phyloP scores from a whole-genome alignment of 176 grass and related monocot species.

The Elaeis guineensis region DNA sequence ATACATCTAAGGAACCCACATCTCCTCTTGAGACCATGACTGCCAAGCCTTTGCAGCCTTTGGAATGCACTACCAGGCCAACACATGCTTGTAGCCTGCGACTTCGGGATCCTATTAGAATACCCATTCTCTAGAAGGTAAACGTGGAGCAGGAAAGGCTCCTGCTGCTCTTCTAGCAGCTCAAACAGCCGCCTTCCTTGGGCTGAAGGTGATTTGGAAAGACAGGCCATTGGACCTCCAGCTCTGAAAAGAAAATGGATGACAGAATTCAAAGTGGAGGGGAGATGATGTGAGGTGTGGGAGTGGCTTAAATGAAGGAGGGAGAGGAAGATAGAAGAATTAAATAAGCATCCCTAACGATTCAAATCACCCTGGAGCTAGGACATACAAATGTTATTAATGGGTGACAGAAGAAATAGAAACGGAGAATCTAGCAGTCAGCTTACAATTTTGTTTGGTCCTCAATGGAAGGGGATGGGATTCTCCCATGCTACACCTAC shows the following conservation, averaged over 20 bases:
- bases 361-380: too few relatives aligned
- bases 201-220: slow-evolving; percentile 27
- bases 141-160: slow-evolving; percentile 66
- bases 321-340: slow-evolving; percentile 1
- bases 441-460: not conserved
- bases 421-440: slow-evolving; percentile 2
- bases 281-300: not conserved
- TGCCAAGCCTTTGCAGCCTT: slow-evolving; percentile 34
- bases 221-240: slow-evolving; percentile 26
- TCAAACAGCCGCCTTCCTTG: slow-evolving; percentile 53
- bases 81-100: slow-evolving; percentile 40
- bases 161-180: slow-evolving; percentile 81
- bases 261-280: not conserved
- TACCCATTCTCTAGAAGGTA: slow-evolving; percentile 84
- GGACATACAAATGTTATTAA: not conserved
- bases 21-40: slow-evolving; percentile 21
- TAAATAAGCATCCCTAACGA: too few relatives aligned
- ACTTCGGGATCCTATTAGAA: slow-evolving; percentile 32
- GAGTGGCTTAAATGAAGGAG: not conserved
- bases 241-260: not conserved
- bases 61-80: slow-evolving; percentile 43
- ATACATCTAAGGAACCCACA: slow-evolving; percentile 29
- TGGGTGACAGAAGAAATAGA: not conserved
- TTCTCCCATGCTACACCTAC: too few relatives aligned
- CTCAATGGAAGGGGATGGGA: too few relatives aligned